phyloP scores from a whole-genome alignment of 75 land plant genomes.

The Sequoiadendron giganteum region DNA sequence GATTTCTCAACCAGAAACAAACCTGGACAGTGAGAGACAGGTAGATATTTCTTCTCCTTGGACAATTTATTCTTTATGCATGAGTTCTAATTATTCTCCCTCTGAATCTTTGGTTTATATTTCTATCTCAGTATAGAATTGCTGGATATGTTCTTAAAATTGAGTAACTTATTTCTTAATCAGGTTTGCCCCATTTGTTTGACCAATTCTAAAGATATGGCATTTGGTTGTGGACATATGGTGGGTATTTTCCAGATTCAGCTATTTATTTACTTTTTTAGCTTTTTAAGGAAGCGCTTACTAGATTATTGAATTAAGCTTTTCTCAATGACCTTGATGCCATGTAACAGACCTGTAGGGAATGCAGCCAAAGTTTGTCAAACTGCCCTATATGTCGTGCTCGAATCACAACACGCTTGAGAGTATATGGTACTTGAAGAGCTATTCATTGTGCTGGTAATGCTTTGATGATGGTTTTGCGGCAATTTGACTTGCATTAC shows the following conservation, averaged over 20 bases:
- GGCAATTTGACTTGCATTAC: neutral
- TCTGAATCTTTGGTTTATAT: neutral
- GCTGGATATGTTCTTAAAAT: neutral
- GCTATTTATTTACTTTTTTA: neutral
- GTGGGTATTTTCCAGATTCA: conserved; percentile 26
- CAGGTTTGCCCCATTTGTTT: conserved; percentile 87
- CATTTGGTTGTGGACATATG: conserved; percentile 91
- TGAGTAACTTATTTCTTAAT: neutral
- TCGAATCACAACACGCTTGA: conserved; percentile 60
- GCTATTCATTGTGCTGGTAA: neutral
- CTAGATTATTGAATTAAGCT: neutral
- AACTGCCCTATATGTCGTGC: conserved; percentile 77
- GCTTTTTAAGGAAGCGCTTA: neutral
- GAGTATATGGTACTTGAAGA: conserved; percentile 37
- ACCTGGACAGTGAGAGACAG: neutral
- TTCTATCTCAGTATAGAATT: neutral
- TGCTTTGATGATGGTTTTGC: neutral
- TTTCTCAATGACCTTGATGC: neutral
- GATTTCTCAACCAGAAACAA: neutral
- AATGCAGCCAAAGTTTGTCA: conserved; percentile 50
- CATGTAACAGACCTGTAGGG: conserved; percentile 58
- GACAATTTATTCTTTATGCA: neutral
- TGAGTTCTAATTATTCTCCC: neutral
- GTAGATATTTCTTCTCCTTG: neutral
- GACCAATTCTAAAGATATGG: conserved; percentile 71